Evolutionary conservation across 192 early-diverging fungal species (phyloP).

Genomic region (Backusella macrospora): DNA sequence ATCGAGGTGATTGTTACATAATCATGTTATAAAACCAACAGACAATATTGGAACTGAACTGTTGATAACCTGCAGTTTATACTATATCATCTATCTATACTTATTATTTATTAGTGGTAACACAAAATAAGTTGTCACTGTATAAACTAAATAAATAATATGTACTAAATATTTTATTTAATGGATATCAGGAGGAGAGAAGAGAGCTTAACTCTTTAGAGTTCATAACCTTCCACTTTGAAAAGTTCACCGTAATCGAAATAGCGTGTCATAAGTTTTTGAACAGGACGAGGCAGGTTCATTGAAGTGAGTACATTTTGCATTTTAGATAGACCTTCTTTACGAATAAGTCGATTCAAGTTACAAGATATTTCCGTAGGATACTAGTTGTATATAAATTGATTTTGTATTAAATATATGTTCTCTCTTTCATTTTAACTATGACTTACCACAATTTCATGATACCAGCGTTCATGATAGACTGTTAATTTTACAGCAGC

Average conservation of each 20-base stretch:
- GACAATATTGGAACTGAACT: too few relatives aligned
- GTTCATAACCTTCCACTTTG: slow-evolving; percentile 68
- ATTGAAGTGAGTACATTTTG: slow-evolving; percentile 88
- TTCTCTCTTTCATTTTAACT: neutral
- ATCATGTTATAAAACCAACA: too few relatives aligned
- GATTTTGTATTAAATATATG: neutral
- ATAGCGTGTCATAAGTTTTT: slow-evolving; percentile 74
- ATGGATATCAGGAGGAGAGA: neutral
- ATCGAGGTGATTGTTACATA: too few relatives aligned
- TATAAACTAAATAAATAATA: too few relatives aligned
- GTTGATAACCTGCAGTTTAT: too few relatives aligned
- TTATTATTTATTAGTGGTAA: too few relatives aligned
- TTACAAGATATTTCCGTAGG: slow-evolving; percentile 85
- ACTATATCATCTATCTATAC: too few relatives aligned
- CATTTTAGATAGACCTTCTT: slow-evolving; percentile 91
- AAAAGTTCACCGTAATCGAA: slow-evolving; percentile 73
- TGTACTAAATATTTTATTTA: neutral
- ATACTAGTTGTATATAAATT: slow-evolving; percentile 55
- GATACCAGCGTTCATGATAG: slow-evolving; percentile 89
- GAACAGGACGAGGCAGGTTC: slow-evolving; percentile 79
- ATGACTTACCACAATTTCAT: slow-evolving; percentile 78
- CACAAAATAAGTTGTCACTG: too few relatives aligned
- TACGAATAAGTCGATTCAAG: slow-evolving; percentile 82
- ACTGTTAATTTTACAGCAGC: slow-evolving; percentile 83
- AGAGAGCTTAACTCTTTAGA: slow-evolving; percentile 42